Evolutionary conservation across 1,284 basidiomycete genomes (phyloP), one percentile per base, ranked within the genome.

Genomic region (Puccinia triticina): DNA sequence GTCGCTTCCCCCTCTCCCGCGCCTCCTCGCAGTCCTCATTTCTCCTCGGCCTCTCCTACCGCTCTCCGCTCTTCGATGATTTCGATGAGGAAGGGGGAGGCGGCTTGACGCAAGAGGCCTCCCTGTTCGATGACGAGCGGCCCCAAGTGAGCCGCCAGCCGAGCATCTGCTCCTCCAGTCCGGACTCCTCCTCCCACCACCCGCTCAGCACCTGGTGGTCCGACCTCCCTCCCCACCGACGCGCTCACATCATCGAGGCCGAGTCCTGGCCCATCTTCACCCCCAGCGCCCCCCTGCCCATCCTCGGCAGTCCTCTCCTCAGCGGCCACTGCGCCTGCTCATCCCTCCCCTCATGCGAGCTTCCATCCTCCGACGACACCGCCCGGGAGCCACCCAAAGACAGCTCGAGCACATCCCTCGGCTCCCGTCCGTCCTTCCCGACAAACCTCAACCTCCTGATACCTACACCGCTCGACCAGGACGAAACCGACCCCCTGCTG

Each of bases 251-350:
- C 69, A 72, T 72, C 69, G 37, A 72, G 48, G 40, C 69, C 21
- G 69, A 72, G 7, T 48, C 43, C 7, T 72, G 69, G 69, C 69
- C 69, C 26, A 72, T 72, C 69, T 72, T 72, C 12, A 72, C 69
- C 11, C 69, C 40, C 23, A 72, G 69, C 21, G 26, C 48, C 1
- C 21, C 43, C 64, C 7, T 40, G 23, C 64, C 43, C 10, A 67
- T 40, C 34, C 43, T 67, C 26, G 43, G 43, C 32, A 67, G 43
- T 14, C 64, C 48, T 14, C 64, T 26, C 48, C n/a, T 29, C 4
- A 48, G 48, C 12, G 40, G 40, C 11, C 26, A 40, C 23, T 72
- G 48, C 26, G 55, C 55, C 21, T 67, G 43, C 26, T 67, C 43
- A 46, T 67, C 64, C 29, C 61, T 66, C 61, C 37, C 61, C 29